phyloP scores from a whole-genome alignment of 2,329 filamentous ascomycete species.

The Diaporthe vaccinii region DNA sequence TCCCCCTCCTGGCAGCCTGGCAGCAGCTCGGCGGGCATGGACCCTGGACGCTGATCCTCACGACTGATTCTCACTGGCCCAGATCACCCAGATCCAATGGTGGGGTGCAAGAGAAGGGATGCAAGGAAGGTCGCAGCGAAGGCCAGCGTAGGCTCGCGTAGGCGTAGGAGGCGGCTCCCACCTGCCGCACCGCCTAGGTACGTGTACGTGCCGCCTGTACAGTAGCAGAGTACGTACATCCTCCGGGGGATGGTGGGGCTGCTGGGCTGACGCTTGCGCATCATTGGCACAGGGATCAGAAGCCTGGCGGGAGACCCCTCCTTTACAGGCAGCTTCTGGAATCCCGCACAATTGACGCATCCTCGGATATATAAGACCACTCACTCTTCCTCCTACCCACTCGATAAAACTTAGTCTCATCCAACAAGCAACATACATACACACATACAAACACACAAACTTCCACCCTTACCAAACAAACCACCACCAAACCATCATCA shows the following conservation, averaged over 20 bases:
- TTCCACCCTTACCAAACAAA: neutral
- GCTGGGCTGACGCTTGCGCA: conserved; percentile 25
- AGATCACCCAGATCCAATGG: conserved; percentile 6
- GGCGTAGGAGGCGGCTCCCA: neutral
- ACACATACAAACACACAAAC: neutral
- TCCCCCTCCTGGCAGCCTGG: too few species aligned
- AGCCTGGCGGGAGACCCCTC: conserved; percentile 8
- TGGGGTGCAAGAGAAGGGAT: neutral
- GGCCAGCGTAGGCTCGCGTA: neutral
- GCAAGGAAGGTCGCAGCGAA: neutral
- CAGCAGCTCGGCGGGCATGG: conserved; percentile 21
- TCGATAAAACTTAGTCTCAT: neutral
- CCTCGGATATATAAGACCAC: conserved; percentile 30
- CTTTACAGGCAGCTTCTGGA: neutral
- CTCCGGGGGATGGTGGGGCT: neutral
- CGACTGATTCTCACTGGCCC: neutral
- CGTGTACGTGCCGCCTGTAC: neutral
- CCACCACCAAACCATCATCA: conserved; percentile 27
- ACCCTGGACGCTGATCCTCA: conserved; percentile 12
- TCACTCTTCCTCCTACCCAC: neutral
- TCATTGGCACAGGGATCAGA: conserved; percentile 15
- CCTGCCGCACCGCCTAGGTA: neutral
- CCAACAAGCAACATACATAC: conserved; percentile 10
- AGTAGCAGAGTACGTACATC: neutral
- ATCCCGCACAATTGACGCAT: conserved; percentile 30